phyloP scores from a whole-genome alignment of 2,329 filamentous ascomycete species.

The Pseudogymnoascus destructans region DNA sequence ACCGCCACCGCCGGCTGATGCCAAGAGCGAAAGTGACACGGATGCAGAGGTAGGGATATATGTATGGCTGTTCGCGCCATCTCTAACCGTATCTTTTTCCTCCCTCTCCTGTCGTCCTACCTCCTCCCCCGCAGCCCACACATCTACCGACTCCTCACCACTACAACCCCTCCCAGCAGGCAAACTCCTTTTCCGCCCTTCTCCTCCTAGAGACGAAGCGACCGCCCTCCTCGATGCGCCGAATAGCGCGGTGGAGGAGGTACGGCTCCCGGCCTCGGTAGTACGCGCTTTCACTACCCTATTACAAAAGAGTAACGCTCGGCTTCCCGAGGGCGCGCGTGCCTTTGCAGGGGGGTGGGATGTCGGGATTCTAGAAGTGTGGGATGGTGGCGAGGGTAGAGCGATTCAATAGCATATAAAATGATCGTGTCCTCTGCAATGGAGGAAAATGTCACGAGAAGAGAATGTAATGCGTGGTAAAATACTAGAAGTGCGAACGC shows the following conservation, averaged over 20 bases:
- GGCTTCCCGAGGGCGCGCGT: slow-evolving; percentile 43
- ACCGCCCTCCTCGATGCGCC: slow-evolving; percentile 36
- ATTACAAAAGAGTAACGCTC: slow-evolving; percentile 35
- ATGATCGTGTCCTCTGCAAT: too few relatives aligned
- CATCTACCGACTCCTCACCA: slow-evolving; percentile 22
- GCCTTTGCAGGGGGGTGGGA: slow-evolving; percentile 49
- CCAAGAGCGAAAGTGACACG: neutral
- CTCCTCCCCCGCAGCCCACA: slow-evolving; percentile 27
- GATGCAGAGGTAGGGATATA: neutral
- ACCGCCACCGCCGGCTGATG: neutral
- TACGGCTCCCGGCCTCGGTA: slow-evolving; percentile 39
- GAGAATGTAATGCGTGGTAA: too few relatives aligned
- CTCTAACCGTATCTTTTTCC: neutral
- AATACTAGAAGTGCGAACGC: too few relatives aligned
- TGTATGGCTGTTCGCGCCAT: slow-evolving; percentile 7
- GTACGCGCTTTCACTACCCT: slow-evolving; percentile 33
- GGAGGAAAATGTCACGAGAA: too few relatives aligned
- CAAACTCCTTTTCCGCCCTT: neutral
- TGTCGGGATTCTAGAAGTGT: slow-evolving; percentile 49
- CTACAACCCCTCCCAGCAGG: neutral
- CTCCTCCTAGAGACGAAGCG: slow-evolving; percentile 32
- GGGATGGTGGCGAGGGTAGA: slow-evolving; percentile 24
- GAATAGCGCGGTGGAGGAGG: slow-evolving; percentile 43
- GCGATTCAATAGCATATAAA: neutral
- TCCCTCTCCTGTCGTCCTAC: neutral